Evolutionary conservation across 2,329 filamentous ascomycete genomes (phyloP), one percentile per base, ranked within the genome.

Genomic region (Pseudogymnoascus sp.): DNA sequence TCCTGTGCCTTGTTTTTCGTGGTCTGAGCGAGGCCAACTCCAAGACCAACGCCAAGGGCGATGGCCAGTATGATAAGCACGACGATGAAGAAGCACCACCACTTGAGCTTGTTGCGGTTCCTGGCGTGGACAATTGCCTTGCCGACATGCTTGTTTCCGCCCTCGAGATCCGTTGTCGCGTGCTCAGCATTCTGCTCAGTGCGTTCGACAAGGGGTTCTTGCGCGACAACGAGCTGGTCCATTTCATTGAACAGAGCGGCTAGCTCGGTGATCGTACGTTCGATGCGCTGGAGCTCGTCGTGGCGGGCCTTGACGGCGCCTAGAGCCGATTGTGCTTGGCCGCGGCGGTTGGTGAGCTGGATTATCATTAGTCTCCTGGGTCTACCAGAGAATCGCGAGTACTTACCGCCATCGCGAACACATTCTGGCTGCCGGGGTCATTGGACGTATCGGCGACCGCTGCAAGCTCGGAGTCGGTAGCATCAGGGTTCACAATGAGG

Each of bases 371-470:
- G n/a, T 35, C 24, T 37, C 50, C 7, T 57, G 33, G 64, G 33
- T 58, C 58, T 31, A 11, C 40, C 44, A 60, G 59, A 4, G 31
- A 37, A 29, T 36, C 33, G 40, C 58, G 24, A 62, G 36, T 29
- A 80, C 85, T 74, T 81, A 93, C 89, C 63, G 89, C 89, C 62
- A 85, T 87, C 74, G 92, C 87, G 77, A 93, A 94, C 61, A 94
- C 86, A 69, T 88, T 87, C 76, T 92, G 87, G 63, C 89, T 83
- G 60, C 86, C 84, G 86, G 88, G 89, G 71, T 92, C 86, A 67
- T 89, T 80, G 24, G 84, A 78, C 3, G 88, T 88, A 72, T 89
- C 78, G 58, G 81, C 77, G 2, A 92, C 85, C 74, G 93, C 87
- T 1, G 81, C 77, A 63, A 59, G 37, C 90, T 92, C 86, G 2